A percentile compares a stretch with the other conserved stretches of the same genome.
Conservation (phyloP, 78 protist species). For the Diacronema lutheri region DNA sequence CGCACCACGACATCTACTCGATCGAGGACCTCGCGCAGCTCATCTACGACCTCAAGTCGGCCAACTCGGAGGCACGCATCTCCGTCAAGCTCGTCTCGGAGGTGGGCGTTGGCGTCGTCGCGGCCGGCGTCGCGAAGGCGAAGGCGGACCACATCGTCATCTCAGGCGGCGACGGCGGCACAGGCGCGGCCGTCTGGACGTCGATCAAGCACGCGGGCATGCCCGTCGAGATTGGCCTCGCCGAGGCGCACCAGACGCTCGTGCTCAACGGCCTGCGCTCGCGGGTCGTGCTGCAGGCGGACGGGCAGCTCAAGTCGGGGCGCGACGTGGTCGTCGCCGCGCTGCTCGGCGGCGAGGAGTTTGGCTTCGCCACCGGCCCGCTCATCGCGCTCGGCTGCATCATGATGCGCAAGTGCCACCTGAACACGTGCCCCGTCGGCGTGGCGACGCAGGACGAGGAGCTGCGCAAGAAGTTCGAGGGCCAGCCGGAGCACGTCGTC, state of each 20-base stretch:
- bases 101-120: conserved; percentile 79
- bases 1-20: conserved; percentile 94
- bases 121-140: conserved; percentile 88
- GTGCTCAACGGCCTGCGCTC: conserved; percentile 70
- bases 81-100: conserved; percentile 80
- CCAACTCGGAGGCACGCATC: conserved; percentile 71
- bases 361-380: conserved; percentile 80
- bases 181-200: conserved; percentile 83
- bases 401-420: conserved; percentile 88
- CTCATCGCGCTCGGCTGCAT: conserved; percentile 85
- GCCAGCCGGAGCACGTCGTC: conserved; percentile 75
- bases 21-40: conserved; percentile 86
- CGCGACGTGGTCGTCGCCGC: conserved; percentile 77
- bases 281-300: conserved; percentile 64
- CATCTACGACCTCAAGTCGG: conserved; percentile 72
- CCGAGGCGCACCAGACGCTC: conserved; percentile 83
- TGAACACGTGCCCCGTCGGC: conserved; percentile 91
- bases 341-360: conserved; percentile 84
- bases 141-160: conserved; percentile 81
- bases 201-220: conserved; percentile 88
- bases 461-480: conserved; percentile 75
- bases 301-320: conserved; percentile 75
- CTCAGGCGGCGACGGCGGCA: conserved; percentile 88
- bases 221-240: conserved; percentile 88
- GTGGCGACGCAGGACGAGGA: conserved; percentile 84